Evolutionary conservation across 2,329 filamentous ascomycete species (phyloP), one percentile per base, ranked within the genome.

Genomic region (Pestalotiopsis sp.): DNA sequence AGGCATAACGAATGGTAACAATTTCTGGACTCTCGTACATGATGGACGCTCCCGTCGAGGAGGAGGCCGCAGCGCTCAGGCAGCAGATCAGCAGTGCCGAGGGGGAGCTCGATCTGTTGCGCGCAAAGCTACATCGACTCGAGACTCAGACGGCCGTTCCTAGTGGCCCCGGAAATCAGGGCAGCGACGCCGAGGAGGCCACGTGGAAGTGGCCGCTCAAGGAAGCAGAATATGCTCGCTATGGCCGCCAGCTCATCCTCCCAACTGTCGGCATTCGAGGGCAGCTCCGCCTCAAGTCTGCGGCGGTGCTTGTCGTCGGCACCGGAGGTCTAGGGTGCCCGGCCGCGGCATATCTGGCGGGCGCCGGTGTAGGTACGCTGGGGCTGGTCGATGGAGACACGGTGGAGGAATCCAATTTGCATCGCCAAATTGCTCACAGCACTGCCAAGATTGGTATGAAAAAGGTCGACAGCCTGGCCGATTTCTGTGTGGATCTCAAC

Each of bases 291-390:
- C 83, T 98, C 17, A 92, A 90, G 75, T 83, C 85, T 1, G 85
- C 93, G 1, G 89, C 85, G 23, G 90, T 98, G 4, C 86, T 98
- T 7, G 85, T 99, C 61, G 87, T 99, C 27, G 96, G 96, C 12
- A 91, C 93, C 1, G 96, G 96, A 5, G 96, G 96, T 0, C 83
- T 99, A 13, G 96, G 96, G 12, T 98, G 94, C 77, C 96, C 96
- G 12, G 94, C 96, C 13, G 93, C 95, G 0, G 88, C 93, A n/a
- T 99, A 99, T 77, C 88, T 99, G 1, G 93, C 94, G 11, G 95
- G 94, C 25, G 93, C 96, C 1, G 96, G 96, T 0, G 87, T 98
- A 1, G 94, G 95, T 9, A 92, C 86, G 0, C 80, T 99, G 20
- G 95, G 95, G 0, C 83, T 99, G 7, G 88, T 96, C 27, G 96